These are phyloP conservation scores for Alternaria arborescens DNA, from an alignment of 2,329 filamentous ascomycete species.

Conservation along the genomic window DNA sequence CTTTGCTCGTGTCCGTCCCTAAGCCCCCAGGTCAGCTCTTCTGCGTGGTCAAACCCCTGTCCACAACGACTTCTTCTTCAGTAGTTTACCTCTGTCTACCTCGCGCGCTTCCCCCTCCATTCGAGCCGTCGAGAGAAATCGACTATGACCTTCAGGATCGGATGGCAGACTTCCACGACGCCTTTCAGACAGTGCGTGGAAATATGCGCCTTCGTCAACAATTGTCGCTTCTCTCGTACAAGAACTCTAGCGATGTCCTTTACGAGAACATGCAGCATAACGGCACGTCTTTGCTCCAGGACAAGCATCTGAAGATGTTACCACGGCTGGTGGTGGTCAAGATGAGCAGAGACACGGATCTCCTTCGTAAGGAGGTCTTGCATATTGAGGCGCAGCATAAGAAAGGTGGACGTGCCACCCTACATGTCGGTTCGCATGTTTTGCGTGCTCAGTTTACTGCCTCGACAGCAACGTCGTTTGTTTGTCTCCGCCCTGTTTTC, in stretches of 20 bases:
- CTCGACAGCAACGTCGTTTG: conserved; percentile 5
- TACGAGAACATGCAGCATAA: conserved; percentile 4
- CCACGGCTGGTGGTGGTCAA: conserved; percentile 14
- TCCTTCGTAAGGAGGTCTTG: not conserved
- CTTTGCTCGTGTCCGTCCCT: not conserved
- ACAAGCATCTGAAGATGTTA: not conserved
- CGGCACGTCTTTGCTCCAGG: not conserved
- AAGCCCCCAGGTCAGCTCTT: conserved; percentile 15
- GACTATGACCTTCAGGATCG: not conserved
- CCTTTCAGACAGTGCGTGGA: not conserved
- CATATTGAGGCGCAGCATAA: not conserved
- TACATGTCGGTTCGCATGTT: conserved; percentile 8
- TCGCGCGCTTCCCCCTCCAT: not conserved
- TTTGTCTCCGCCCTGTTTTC: conserved; percentile 19
- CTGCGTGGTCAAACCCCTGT: conserved; percentile 13
- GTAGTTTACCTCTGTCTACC: conserved; percentile 18
- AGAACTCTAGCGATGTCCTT: not conserved
- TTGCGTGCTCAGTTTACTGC: conserved; percentile 4
- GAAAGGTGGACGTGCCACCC: not conserved
- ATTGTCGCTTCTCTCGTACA: conserved; percentile 1
- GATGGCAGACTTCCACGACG: not conserved
- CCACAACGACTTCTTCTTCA: not conserved
- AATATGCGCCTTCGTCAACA: conserved; percentile 3
- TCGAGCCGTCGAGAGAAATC: not conserved
- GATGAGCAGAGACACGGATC: not conserved